Base-by-base conservation (phyloP, 2,329 filamentous ascomycete genomes). In the Helotiales sp. region DNA sequence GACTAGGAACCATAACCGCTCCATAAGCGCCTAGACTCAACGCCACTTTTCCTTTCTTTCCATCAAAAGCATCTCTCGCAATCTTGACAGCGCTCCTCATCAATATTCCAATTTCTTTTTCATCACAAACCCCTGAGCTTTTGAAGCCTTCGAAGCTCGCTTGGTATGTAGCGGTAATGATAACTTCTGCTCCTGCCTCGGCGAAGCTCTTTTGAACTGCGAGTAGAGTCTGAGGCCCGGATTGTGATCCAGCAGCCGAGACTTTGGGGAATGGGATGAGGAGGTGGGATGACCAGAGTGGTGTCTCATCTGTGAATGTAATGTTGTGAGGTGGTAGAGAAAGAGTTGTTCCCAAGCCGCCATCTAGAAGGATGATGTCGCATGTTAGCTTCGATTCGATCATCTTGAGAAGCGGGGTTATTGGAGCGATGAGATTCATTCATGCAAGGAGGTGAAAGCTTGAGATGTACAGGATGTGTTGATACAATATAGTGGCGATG, bases 141-240 rank as follows among this genome's bases (percentile, higher is more conserved):
- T 25, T 69, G 63, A 89, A 87, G 0, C 81, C 85, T 10, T 81
- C 73, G 7, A 78, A 69, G 0, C 82, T 87, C 1, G 82, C 74
- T 68, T 89, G 86, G 69, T 90, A 90, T 0, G 87, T 90, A 7
- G 85, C 86, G 9, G 85, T 89, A 47, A 87, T 77, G 19, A 89
- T 71, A 27, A 90, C 76, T 67, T 89, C 84, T 55, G 82, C 81
- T 33, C 83, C 85, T 1, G 82, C 79, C 7, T 74, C 63, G 2
- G 76, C 78, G 38, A 70, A 71, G 0, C 51, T 36, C 2, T 44
- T 57, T 25, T 71, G 69, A 1, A 56, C 60, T 1, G n/a, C 10
- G 0, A 48, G 33, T 0, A 71, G 56, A 0, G 59, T 64, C 5
- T 54, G 12, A 2, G 31, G 40, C 0, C 27, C 36, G 2, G 30